phyloP scores from a whole-genome alignment of 495 filamentous ascomycete species.

The Hyaloscypha finlandica region DNA sequence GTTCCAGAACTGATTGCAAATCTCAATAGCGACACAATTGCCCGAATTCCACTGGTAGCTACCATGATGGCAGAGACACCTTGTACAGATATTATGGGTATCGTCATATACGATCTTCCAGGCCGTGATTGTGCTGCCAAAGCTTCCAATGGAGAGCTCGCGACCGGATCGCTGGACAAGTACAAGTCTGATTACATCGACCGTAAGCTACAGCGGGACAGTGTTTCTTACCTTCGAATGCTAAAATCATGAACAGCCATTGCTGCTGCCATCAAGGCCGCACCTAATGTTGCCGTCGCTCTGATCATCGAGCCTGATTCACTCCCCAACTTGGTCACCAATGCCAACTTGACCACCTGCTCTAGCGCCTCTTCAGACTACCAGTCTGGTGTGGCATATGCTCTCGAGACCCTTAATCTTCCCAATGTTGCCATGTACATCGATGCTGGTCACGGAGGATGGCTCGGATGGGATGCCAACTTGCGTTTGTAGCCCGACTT shows the following conservation, averaged over 20 bases:
- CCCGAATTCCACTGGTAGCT: slow-evolving; percentile 48
- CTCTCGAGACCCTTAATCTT: slow-evolving; percentile 70
- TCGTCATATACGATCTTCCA: slow-evolving; percentile 76
- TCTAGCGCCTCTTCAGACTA: slow-evolving; percentile 62
- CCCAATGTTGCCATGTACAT: slow-evolving; percentile 81
- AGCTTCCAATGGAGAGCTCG: slow-evolving; percentile 74
- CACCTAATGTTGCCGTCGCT: slow-evolving; percentile 54
- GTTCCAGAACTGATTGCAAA: neutral
- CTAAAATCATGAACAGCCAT: slow-evolving; percentile 49
- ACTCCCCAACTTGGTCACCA: slow-evolving; percentile 80
- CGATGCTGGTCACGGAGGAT: slow-evolving; percentile 79
- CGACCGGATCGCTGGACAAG: slow-evolving; percentile 58
- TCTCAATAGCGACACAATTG: slow-evolving; percentile 40
- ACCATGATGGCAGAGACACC: slow-evolving; percentile 44
- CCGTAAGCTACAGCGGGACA: slow-evolving; percentile 38
- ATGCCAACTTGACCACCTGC: slow-evolving; percentile 64
- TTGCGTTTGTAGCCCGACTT: slow-evolving; percentile 37
- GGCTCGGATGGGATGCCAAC: slow-evolving; percentile 82
- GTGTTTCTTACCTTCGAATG: slow-evolving; percentile 24
- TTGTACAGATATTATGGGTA: slow-evolving; percentile 19
- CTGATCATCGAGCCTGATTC: slow-evolving; percentile 75
- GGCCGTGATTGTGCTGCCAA: slow-evolving; percentile 77
- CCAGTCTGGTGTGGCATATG: slow-evolving; percentile 71
- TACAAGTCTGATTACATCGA: slow-evolving; percentile 72
- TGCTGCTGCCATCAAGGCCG: slow-evolving; percentile 53